Base-by-base conservation (phyloP, 129 eudicot genomes). In the Flaveria brownii region DNA sequence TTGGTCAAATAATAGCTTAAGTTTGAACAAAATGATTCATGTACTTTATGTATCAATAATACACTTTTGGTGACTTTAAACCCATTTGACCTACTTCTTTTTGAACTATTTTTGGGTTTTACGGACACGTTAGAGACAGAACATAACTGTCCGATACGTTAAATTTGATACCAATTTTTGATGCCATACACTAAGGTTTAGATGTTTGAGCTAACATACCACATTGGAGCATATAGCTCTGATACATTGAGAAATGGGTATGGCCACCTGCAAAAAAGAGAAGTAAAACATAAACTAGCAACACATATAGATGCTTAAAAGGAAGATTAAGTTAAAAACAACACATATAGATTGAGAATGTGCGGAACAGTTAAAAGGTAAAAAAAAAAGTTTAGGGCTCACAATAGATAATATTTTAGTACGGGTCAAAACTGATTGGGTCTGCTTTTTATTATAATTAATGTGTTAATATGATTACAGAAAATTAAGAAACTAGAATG, bases 191-290 rank as follows among this genome's bases (percentile, higher is more conserved):
- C 17, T 59, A 20, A 5, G 43, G 45, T 23, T 74, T 49, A 30
- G 49, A 67, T 9, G 56, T 30, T 68, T 36, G 67, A 72, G 46
- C 14, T 77, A 7, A 82, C 89, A 5, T 87, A 92, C 97, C 96
- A 92, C 13, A 90, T 6, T 30, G 98, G 96, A 77, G 98, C 88
- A 76, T 75, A 75, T 70, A 65, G 57, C 25, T 52, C 55, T 9
- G 98, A 84, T 61, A 92, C 59, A 50, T 92, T 86, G 57, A 92
- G 96, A 76, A 92, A 78, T 23, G 96, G 96, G 85, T 92, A 92
- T 36, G 98, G 98, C 98, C 98, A 92, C 96, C 98, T 90, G 86
- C 16, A 84, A 71, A 17, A 41, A 79, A 79, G 23, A 79, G 61
- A 70, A 15, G 74, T 64, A 80, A 51, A 50, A 9, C 33, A 80